Conservation (phyloP, 208 protist genomes). For the Acanthamoeba castellanii region DNA sequence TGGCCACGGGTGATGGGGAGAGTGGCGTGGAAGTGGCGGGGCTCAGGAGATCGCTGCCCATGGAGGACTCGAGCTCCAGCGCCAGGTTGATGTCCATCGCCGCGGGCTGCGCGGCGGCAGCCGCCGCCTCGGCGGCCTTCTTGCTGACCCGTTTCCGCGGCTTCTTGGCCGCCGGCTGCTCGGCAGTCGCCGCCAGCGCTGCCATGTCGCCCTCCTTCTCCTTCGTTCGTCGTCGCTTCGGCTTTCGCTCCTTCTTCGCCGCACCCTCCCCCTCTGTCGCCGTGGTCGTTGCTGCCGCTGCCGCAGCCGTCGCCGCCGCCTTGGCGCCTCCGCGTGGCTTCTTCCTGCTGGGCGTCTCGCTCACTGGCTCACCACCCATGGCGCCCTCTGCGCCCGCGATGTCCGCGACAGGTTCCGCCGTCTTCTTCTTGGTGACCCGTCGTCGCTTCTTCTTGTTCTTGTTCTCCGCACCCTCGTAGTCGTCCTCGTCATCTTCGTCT, state of each 20-base stretch:
- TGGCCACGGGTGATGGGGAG: background rate
- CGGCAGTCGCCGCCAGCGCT: background rate
- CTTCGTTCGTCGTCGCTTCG: constrained; percentile 19
- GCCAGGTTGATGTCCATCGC: background rate
- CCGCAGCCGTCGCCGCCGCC: background rate
- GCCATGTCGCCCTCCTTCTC: constrained; percentile 22
- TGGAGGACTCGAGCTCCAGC: constrained; percentile 22
- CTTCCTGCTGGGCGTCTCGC: background rate
- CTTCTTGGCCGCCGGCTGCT: constrained; percentile 34
- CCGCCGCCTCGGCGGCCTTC: background rate
- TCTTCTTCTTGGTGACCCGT: background rate
- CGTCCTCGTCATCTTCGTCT: background rate
- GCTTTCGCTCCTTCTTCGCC: constrained; percentile 47
- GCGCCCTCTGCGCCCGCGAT: background rate
- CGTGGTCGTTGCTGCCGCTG: background rate
- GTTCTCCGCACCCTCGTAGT: background rate
- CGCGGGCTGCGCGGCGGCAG: background rate
- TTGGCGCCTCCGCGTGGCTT: background rate
- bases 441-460: constrained; percentile 1
- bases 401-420: background rate
- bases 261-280: too few relatives aligned
- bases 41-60: background rate
- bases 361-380: background rate
- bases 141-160: background rate
- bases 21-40: background rate